Conservation (phyloP, 2,329 filamentous ascomycete genomes). For the Pseudogymnoascus destructans region DNA sequence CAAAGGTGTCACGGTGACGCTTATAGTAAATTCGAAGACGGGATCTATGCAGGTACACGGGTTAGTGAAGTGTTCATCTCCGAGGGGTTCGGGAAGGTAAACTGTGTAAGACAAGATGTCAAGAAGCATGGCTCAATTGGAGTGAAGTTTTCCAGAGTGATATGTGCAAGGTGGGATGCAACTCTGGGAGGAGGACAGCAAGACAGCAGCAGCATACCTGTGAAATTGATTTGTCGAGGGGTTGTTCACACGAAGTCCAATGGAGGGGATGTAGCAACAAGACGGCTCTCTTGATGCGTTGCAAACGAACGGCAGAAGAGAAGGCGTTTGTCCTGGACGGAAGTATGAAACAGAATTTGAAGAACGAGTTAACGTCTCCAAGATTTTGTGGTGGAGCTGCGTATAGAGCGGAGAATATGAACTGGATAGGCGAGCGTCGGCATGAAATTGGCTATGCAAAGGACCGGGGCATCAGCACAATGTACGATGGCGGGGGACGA, state of each 20-base stretch:
- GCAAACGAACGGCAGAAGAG: constrained; percentile 2
- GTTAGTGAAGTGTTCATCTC: constrained; percentile 3
- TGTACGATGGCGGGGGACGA: constrained; percentile 3
- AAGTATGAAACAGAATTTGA: constrained; percentile 16
- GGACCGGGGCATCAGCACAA: constrained; percentile 11
- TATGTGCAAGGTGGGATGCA: constrained; percentile 5
- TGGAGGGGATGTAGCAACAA: neutral
- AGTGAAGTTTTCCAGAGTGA: neutral
- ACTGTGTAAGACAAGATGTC: neutral
- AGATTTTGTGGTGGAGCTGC: constrained; percentile 18
- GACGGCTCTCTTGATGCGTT: constrained; percentile 1
- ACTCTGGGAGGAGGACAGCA: neutral
- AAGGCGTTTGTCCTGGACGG: constrained; percentile 7
- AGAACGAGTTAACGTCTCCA: constrained; percentile 29
- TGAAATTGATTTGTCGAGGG: neutral
- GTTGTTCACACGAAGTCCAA: constrained; percentile 4
- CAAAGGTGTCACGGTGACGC: neutral
- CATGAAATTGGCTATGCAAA: constrained; percentile 25
- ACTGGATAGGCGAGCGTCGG: constrained; percentile 23
- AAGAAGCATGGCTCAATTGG: neutral
- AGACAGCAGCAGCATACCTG: neutral
- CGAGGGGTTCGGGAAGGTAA: neutral
- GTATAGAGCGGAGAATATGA: constrained; percentile 20
- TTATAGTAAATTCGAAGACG: constrained; percentile 6
- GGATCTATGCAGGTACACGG: neutral